These are phyloP conservation scores for Pseudocercospora crystallina DNA, from an alignment of 2,329 filamentous ascomycete species.

Conservation along the genomic window DNA sequence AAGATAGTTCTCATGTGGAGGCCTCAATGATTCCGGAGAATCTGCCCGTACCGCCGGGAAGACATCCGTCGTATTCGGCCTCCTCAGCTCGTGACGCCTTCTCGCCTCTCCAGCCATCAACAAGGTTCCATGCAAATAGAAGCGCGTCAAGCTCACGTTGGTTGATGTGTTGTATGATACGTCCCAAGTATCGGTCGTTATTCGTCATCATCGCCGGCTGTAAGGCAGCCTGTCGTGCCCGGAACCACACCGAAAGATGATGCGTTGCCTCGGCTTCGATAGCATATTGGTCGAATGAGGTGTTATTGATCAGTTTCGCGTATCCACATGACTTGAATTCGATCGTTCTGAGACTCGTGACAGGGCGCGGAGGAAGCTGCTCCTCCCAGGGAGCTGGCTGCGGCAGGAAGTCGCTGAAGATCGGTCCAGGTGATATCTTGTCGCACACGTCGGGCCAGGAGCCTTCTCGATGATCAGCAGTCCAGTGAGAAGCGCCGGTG, in stretches of 20 bases:
- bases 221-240: constrained; percentile 34
- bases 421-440: constrained; percentile 49
- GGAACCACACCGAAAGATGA: constrained; percentile 29
- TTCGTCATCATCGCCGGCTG: constrained; percentile 39
- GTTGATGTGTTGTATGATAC: constrained; percentile 42
- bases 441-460: constrained; percentile 55
- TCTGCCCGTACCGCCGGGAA: constrained; percentile 43
- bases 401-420: constrained; percentile 43
- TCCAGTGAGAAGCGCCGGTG: constrained; percentile 34
- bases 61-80: constrained; percentile 42
- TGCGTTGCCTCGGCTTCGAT: constrained; percentile 30
- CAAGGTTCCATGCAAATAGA: constrained; percentile 36
- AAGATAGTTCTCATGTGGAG: too few species aligned
- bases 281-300: constrained; percentile 35
- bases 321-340: constrained; percentile 64
- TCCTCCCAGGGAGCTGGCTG: constrained; percentile 30
- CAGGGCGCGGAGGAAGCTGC: constrained; percentile 21
- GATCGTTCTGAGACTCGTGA: constrained; percentile 43
- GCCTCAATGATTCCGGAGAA: constrained; percentile 33
- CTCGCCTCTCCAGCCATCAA: constrained; percentile 29
- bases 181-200: constrained; percentile 39
- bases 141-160: constrained; percentile 33
- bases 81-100: constrained; percentile 34
- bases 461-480: constrained; percentile 39
- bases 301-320: constrained; percentile 42